Evolutionary conservation across 352 stramenopile genomes (phyloP), one percentile per base, ranked within the genome.

Genomic region (Vaucheria bursata): DNA sequence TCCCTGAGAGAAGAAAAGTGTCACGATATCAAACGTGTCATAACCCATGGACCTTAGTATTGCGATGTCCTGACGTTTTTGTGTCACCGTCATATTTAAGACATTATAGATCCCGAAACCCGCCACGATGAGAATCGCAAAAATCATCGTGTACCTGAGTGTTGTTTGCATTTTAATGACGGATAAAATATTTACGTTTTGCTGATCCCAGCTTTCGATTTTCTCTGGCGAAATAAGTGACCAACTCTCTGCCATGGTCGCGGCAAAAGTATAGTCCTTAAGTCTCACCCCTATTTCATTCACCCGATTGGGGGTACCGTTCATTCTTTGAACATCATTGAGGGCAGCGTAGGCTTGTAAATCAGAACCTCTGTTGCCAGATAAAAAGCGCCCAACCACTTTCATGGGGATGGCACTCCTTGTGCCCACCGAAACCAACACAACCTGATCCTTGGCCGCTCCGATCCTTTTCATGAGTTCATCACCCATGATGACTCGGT

Each of bases 81-180:
- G 45, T 18, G 45, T 59, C 45, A 59, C 45, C 12, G 45, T 59
- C 45, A 59, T 59, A 25, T 59, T 59, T 25, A 59, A 25, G 12
- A 59, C 45, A 59, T 59, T 59, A 25, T 59, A 59, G 45, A 59
- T 59, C 18, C 45, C 45, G 25, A 59, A 59, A 18, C 45, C 45
- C 45, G 45, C 45, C 45, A 59, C 45, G 12, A 59, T 18, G 45
- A 59, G 45, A 59, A 59, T 59, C 12, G 45, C 45, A 59, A 59
- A 59, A 25, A 59, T 59, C 45, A 59, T 59, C 12, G 45, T 59
- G 45, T 18, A 59, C 12, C 45, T 18, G 25, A 59, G 45, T 18
- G 45, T 59, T 25, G 45, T 59, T 59, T 59, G 45, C 45, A 59
- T 59, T 25, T 59, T 59, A 25, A 59, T 59, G 45, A 59, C 45